Percentiles rank a stretch among this genome's conserved stretches.
These are phyloP conservation scores for Aegilops longissima DNA, from an alignment of 176 grass and related monocot genomes.

Conservation along the genomic window DNA sequence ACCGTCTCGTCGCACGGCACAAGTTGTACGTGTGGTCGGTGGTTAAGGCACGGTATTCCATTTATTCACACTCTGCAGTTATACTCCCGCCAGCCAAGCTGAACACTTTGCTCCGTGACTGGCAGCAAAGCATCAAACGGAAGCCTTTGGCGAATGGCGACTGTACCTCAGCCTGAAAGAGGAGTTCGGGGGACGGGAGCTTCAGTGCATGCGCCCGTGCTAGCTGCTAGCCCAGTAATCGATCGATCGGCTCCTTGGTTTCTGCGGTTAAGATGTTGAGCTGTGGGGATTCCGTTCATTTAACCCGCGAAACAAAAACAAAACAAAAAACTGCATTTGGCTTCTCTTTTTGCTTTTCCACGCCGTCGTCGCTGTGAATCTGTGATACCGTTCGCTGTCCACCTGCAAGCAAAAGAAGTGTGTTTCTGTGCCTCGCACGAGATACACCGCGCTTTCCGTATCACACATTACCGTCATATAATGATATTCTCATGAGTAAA, in stretches of 20 bases:
- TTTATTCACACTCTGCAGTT: too few relatives aligned
- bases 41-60: too few relatives aligned
- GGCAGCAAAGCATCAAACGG: too few relatives aligned
- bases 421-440: neutral
- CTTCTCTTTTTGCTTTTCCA: neutral
- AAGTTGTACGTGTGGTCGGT: too few relatives aligned
- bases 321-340: neutral
- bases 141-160: too few relatives aligned
- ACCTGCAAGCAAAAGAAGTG: neutral
- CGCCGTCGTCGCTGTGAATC: neutral
- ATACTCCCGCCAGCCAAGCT: too few relatives aligned
- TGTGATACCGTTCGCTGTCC: conserved; percentile 21
- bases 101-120: too few relatives aligned
- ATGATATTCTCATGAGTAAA: neutral
- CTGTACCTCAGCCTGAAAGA: neutral
- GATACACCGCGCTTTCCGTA: neutral
- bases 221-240: neutral
- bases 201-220: neutral
- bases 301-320: neutral
- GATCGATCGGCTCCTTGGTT: neutral
- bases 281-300: neutral
- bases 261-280: neutral
- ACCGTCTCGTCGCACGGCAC: too few relatives aligned
- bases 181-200: neutral
- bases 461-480: conserved; percentile 11